These are phyloP conservation scores for Zygotorulaspora chibaensis DNA, from an alignment of 805 yeast genomes.

Conservation along the genomic window DNA sequence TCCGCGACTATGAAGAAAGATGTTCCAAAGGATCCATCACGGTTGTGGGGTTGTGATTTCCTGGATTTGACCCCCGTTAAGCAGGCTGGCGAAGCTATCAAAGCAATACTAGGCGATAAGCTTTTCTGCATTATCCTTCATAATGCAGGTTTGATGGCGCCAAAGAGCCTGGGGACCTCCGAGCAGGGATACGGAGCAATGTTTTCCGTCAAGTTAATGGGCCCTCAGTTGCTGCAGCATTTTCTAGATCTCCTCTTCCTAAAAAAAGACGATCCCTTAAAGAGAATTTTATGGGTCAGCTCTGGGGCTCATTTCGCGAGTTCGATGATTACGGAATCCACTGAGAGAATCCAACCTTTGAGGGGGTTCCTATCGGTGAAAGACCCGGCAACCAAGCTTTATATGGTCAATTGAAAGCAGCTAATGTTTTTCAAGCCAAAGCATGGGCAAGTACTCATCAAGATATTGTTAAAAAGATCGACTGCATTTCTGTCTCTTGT, in stretches of 20 bases:
- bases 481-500: slow-evolving; percentile 34
- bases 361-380: slow-evolving; percentile 13
- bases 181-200: slow-evolving; percentile 37
- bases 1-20: slow-evolving; percentile 24
- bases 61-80: slow-evolving; percentile 37
- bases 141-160: slow-evolving; percentile 38
- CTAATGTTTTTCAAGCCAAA: slow-evolving; percentile 34
- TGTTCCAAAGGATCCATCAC: slow-evolving; percentile 25
- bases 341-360: slow-evolving; percentile 29
- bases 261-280: slow-evolving; percentile 28
- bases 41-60: slow-evolving; percentile 35
- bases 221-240: slow-evolving; percentile 38
- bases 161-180: slow-evolving; percentile 27
- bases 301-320: slow-evolving; percentile 34
- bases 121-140: slow-evolving; percentile 34
- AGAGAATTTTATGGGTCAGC: slow-evolving; percentile 40
- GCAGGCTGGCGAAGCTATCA: slow-evolving; percentile 27
- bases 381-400: slow-evolving; percentile 20
- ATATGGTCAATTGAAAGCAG: slow-evolving; percentile 41
- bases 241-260: slow-evolving; percentile 37
- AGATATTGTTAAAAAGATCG: slow-evolving; percentile 21
- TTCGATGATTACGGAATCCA: slow-evolving; percentile 34
- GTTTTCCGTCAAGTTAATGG: slow-evolving; percentile 38
- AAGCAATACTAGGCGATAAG: slow-evolving; percentile 13
- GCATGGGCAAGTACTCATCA: slow-evolving; percentile 34